Conservation (phyloP, 768 basidiomycete species). For the Lactifluus volemus region DNA sequence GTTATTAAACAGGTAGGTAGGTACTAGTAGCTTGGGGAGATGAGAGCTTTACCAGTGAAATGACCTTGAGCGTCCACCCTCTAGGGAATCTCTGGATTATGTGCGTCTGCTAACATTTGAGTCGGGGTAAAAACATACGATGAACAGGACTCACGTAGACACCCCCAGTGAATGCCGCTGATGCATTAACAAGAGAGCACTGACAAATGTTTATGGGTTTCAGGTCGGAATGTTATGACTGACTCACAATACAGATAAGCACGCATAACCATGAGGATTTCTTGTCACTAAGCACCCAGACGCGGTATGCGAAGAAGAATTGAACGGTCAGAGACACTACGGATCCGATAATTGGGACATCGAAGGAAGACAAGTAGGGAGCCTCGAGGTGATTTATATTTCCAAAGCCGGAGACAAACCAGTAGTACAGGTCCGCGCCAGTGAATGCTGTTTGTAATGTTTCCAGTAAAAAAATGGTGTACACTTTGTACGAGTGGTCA, state of each 20-base stretch:
- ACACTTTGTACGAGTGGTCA: background rate
- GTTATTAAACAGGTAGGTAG: background rate
- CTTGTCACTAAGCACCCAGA: slow-evolving; percentile 5
- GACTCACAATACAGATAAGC: background rate
- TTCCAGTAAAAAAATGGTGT: background rate
- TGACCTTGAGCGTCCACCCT: background rate
- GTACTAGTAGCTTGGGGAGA: background rate
- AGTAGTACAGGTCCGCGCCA: slow-evolving; percentile 5
- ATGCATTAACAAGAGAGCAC: background rate
- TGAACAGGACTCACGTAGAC: background rate
- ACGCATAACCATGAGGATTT: background rate
- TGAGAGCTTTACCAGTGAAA: background rate
- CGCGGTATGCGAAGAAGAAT: slow-evolving; percentile 7
- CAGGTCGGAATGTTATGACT: background rate
- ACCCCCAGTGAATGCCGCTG: background rate
- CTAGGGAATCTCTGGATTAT: background rate
- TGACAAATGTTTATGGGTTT: background rate
- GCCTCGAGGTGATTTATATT: background rate
- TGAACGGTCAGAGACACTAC: background rate
- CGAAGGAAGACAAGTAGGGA: background rate
- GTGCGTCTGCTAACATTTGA: background rate
- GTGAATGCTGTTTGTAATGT: background rate
- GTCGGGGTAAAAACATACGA: background rate
- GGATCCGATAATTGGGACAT: slow-evolving; percentile 1
- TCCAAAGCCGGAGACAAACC: slow-evolving; percentile 8